Evolutionary conservation across 768 basidiomycete species (phyloP).

Genomic region (Galerina marginata): DNA sequence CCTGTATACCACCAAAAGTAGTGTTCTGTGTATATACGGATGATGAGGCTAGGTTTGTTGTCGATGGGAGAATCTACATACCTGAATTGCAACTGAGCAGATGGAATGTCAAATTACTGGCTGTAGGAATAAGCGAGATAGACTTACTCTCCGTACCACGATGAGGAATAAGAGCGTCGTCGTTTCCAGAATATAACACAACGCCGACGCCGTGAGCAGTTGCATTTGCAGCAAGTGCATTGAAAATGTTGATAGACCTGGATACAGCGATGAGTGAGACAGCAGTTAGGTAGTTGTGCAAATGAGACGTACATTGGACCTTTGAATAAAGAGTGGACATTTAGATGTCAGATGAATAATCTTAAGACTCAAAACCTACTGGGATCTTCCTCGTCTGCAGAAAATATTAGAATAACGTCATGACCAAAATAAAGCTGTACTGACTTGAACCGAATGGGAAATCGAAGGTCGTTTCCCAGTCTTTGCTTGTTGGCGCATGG

Average conservation of each 20-base stretch:
- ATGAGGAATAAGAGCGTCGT: slow-evolving; percentile 70
- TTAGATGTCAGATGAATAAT: background rate
- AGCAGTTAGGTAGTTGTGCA: background rate
- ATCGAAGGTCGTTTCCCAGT: slow-evolving; percentile 45
- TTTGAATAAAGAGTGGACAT: background rate
- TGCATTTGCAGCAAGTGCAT: slow-evolving; percentile 70
- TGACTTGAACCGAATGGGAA: slow-evolving; percentile 42
- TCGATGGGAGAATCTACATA: slow-evolving; percentile 19
- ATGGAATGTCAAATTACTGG: slow-evolving; percentile 4
- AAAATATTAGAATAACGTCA: background rate
- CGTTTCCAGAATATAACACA: slow-evolving; percentile 72
- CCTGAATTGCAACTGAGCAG: slow-evolving; percentile 60
- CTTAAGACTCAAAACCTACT: slow-evolving; percentile 32
- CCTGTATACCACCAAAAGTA: slow-evolving; percentile 78
- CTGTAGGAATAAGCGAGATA: background rate
- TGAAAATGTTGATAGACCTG: slow-evolving; percentile 68
- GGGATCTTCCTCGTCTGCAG: slow-evolving; percentile 32
- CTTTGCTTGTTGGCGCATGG: slow-evolving; percentile 68
- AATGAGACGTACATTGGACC: slow-evolving; percentile 21
- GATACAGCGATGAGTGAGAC: background rate
- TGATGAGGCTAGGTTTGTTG: background rate
- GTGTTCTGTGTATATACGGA: slow-evolving; percentile 56
- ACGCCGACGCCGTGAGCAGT: slow-evolving; percentile 54
- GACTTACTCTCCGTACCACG: slow-evolving; percentile 63
- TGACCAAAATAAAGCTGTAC: slow-evolving; percentile 12